Evolutionary conservation across 176 grass and related monocot genomes (phyloP), one percentile per base, ranked within the genome.

Genomic region (Oryza rufipogon): DNA sequence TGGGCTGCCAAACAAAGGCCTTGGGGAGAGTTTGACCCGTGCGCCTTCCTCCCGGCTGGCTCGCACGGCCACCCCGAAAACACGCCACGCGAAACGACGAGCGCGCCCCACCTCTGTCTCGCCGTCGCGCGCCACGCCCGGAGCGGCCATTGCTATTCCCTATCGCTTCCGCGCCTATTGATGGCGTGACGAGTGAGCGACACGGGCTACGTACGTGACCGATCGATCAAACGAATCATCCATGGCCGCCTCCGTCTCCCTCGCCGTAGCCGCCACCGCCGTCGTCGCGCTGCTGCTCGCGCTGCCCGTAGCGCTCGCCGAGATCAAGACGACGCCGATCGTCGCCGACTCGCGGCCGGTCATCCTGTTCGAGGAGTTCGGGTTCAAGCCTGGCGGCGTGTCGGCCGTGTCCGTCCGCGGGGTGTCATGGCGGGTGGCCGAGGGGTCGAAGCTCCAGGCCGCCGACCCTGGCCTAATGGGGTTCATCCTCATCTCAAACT

Each of bases 331-430:
- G 74, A 91, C 86, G 33, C 42, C 49, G 32, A 94, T 91, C 23
- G 67, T 54, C 3, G 51, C 80, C 2, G 92, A 94, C 83, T 11
- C 80, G 39, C 83, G 86, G 20, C 52, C 83, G 39, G 83, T 91
- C 2, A 91, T 94, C 83, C 92, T 94, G 39, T 94, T 94, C 80
- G 92, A 94, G 92, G 89, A 94, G 76, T 94, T 94, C 66, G 92
- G 89, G 14, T 94, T 81, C 89, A 1, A 20, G 39, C 67, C 70
- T 6, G 68, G 92, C 60, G 92, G 86, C 38, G 79, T 32, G 5
- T 83, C 80, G 13, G 20, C 58, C 20, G 89, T 94, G 0, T 84
- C 89, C 26, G 79, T 83, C 47, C 60, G 67, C 17, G 80, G 71
- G 66, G 86, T 78, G 48, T 48, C 61, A 54, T 94, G 92, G 92